These are phyloP conservation scores for Plantago lanceolata DNA, from an alignment of 305 asterid species.

Conservation along the genomic window DNA sequence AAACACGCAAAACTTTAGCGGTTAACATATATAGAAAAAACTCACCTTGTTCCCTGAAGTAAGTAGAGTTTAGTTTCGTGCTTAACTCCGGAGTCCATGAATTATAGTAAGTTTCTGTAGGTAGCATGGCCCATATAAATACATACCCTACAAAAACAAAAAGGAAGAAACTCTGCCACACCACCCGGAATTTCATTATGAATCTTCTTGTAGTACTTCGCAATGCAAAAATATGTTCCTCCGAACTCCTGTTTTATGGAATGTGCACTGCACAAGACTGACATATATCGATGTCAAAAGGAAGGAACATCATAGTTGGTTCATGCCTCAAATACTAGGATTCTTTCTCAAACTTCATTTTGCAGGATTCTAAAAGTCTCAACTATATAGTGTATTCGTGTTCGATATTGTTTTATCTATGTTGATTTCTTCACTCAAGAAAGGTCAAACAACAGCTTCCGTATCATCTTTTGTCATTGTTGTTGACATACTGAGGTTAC, in stretches of 20 bases:
- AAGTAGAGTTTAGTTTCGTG: slow-evolving; percentile 42
- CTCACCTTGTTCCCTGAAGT: slow-evolving; percentile 62
- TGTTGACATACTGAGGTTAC: not conserved
- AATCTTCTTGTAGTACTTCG: not conserved
- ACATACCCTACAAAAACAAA: slow-evolving; percentile 45
- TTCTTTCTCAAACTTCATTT: slow-evolving; percentile 20
- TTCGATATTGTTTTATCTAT: no score
- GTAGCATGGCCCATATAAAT: slow-evolving; percentile 52
- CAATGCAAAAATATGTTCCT: not conserved
- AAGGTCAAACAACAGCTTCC: no score
- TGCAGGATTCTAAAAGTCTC: slow-evolving; percentile 13
- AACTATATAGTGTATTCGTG: no score
- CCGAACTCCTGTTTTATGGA: slow-evolving; percentile 7
- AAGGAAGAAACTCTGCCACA: slow-evolving; percentile 43
- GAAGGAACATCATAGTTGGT: slow-evolving; percentile 31
- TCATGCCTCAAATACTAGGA: slow-evolving; percentile 31
- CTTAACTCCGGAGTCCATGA: slow-evolving; percentile 43
- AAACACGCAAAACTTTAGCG: not conserved
- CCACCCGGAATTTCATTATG: slow-evolving; percentile 30
- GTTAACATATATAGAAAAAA: not conserved
- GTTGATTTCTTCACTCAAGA: no score
- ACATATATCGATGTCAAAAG: slow-evolving; percentile 3
- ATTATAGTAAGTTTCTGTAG: slow-evolving; percentile 41
- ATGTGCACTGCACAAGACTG: not conserved
- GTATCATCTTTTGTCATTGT: not conserved